phyloP scores from a whole-genome alignment of 148 eudicot genomes.

The Rhododendron vialii region DNA sequence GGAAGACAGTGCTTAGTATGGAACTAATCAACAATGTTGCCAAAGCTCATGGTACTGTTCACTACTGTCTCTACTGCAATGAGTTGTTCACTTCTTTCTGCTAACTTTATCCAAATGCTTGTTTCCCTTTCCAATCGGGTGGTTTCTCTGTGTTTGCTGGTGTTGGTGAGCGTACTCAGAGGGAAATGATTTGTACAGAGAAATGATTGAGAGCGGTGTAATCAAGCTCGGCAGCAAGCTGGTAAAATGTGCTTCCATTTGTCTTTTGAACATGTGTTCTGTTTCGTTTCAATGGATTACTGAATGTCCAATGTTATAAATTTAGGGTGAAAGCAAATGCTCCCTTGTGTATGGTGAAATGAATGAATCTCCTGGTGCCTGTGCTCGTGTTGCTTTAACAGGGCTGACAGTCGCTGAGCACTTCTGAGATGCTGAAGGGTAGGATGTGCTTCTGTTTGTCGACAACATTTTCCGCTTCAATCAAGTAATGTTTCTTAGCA shows the following conservation, averaged over 20 bases:
- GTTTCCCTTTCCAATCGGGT: conserved; percentile 31
- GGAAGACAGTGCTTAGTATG: conserved; percentile 35
- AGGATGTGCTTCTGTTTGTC: conserved; percentile 63
- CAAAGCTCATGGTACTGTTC: conserved; percentile 29
- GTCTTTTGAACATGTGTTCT: background rate
- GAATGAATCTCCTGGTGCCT: conserved; percentile 77
- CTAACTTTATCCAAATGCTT: background rate
- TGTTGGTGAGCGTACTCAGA: conserved; percentile 80
- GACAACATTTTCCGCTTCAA: conserved; percentile 76
- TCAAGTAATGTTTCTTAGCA: conserved; percentile 31
- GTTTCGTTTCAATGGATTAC: background rate
- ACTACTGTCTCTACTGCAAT: background rate
- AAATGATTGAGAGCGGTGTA: conserved; percentile 84
- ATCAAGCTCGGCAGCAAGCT: conserved; percentile 76
- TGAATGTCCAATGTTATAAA: background rate
- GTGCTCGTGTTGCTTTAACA: conserved; percentile 73
- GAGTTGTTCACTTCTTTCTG: background rate
- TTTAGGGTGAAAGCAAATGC: conserved; percentile 61
- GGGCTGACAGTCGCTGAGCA: conserved; percentile 75
- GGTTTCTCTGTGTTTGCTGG: conserved; percentile 90
- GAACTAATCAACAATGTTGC: conserved; percentile 42
- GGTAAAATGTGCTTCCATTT: conserved; percentile 17
- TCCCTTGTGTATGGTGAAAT: conserved; percentile 73
- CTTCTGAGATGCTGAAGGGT: conserved; percentile 71
- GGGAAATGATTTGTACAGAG: conserved; percentile 76